Percentiles rank a stretch among this genome's conserved stretches.
phyloP scores from a whole-genome alignment of 441 rosid species.

The Erodium trifolium region DNA sequence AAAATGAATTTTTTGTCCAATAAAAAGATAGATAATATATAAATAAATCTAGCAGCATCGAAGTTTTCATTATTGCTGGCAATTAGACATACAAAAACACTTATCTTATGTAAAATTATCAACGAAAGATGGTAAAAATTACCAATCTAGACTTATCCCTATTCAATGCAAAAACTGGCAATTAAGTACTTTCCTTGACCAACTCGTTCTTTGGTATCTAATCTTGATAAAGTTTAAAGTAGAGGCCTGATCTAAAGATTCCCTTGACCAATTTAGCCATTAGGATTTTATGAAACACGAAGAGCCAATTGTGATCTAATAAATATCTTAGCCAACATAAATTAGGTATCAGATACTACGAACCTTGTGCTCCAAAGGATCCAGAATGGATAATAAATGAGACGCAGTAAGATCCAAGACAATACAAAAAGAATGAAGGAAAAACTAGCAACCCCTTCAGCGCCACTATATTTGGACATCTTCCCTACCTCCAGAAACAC shows the following conservation, averaged over 20 bases:
- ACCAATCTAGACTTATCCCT: no score
- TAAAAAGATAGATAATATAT: background rate
- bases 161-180: no score
- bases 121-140: background rate
- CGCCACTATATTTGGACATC: constrained; percentile 86
- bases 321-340: constrained; percentile 4
- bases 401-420: constrained; percentile 84
- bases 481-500: constrained; percentile 88
- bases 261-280: background rate
- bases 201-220: constrained; percentile 4
- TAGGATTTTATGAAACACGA: background rate
- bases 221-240: background rate
- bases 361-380: constrained; percentile 97
- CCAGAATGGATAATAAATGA: constrained; percentile 91
- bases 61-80: background rate
- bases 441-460: constrained; percentile 67
- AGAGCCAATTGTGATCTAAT: background rate
- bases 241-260: background rate
- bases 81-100: background rate
- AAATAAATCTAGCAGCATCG: background rate
- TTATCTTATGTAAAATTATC: background rate
- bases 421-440: constrained; percentile 71
- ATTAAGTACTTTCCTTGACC: background rate
- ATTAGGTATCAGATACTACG: constrained; percentile 20
- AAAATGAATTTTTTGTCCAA: background rate